phyloP scores from a whole-genome alignment of 345 rosid genomes.

The Populus euphratica region DNA sequence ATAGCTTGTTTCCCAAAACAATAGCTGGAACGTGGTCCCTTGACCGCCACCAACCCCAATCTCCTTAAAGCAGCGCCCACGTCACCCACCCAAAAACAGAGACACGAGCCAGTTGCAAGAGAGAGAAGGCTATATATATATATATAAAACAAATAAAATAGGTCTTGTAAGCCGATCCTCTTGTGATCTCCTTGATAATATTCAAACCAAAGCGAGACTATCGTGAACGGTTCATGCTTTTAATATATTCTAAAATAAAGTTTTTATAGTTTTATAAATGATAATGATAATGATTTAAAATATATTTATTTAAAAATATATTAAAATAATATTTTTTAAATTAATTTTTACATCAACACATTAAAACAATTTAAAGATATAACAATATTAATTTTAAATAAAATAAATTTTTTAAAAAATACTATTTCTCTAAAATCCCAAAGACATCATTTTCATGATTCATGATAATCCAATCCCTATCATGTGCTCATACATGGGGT shows the following conservation, averaged over 20 bases:
- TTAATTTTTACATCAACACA: too few relatives aligned
- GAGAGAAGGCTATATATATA: background rate
- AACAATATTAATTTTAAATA: too few relatives aligned
- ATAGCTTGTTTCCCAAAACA: background rate
- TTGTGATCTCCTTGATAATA: background rate
- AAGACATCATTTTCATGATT: too few relatives aligned
- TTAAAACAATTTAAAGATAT: too few relatives aligned
- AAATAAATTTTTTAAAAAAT: too few relatives aligned
- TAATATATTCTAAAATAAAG: background rate
- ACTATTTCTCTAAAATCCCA: too few relatives aligned
- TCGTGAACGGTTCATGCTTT: background rate
- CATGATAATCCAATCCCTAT: too few relatives aligned
- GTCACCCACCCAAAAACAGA: background rate
- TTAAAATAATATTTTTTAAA: too few relatives aligned
- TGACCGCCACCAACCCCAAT: background rate
- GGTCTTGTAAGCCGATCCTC: background rate
- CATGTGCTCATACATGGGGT: too few relatives aligned
- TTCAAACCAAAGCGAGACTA: background rate
- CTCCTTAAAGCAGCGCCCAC: background rate
- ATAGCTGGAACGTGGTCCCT: background rate
- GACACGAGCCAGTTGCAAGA: background rate
- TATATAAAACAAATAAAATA: background rate
- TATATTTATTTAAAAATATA: too few relatives aligned
- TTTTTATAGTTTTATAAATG: background rate
- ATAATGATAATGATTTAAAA: too few relatives aligned